Conservation (phyloP, 2,329 filamentous ascomycete species). For the Colletotrichum destructivum region DNA sequence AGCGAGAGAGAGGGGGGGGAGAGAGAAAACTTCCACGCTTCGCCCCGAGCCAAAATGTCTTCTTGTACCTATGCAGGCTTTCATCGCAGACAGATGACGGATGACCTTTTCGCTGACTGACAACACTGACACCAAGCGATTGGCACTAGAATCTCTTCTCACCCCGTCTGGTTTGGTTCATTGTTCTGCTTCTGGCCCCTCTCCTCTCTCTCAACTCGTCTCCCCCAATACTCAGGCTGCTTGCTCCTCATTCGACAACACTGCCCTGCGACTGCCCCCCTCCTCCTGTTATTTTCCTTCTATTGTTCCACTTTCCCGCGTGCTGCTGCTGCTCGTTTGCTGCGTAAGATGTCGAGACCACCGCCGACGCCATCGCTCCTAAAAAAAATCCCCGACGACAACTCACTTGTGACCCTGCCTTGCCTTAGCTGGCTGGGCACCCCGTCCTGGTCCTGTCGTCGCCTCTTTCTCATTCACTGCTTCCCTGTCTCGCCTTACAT, state of each 20-base stretch:
- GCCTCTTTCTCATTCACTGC: constrained; percentile 14
- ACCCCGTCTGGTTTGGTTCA: constrained; percentile 7
- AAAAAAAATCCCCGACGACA: constrained; percentile 41
- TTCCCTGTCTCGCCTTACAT: constrained; percentile 24
- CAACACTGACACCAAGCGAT: constrained; percentile 16
- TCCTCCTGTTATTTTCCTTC: constrained; percentile 31
- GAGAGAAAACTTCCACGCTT: constrained; percentile 10
- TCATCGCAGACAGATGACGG: constrained; percentile 12
- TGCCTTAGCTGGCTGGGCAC: constrained; percentile 28
- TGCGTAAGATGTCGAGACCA: constrained; percentile 27
- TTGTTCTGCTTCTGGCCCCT: constrained; percentile 13
- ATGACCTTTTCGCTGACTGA: background rate
- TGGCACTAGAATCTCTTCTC: constrained; percentile 7
- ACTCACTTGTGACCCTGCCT: constrained; percentile 33
- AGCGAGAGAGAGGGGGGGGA: background rate
- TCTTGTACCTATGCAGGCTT: constrained; percentile 14
- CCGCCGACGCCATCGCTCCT: constrained; percentile 35
- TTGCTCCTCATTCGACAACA: constrained; percentile 2
- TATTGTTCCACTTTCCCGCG: constrained; percentile 35
- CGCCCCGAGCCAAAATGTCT: constrained; percentile 17
- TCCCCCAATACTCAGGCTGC: background rate
- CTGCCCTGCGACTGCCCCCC: background rate
- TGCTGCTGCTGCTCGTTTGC: constrained; percentile 14
- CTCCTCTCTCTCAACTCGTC: background rate
- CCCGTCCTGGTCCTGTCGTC: constrained; percentile 15